Evolutionary conservation across 345 rosid species (phyloP).

Genomic region (Dovyalis caffra): DNA sequence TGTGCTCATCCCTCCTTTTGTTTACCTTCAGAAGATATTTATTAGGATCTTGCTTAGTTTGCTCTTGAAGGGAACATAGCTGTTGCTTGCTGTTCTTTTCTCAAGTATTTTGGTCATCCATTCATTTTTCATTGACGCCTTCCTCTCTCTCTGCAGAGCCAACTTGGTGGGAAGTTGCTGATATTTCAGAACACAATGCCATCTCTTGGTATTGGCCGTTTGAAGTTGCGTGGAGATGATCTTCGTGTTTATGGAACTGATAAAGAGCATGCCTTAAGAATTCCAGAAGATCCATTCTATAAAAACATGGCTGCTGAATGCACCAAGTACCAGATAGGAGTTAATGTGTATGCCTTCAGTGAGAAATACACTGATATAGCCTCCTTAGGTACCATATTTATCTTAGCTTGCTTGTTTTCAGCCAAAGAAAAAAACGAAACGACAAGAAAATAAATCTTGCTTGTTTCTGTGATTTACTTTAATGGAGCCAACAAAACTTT

Average conservation of each 20-base stretch:
- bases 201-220: constrained; percentile 90
- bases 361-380: constrained; percentile 94
- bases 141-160: constrained; percentile 48
- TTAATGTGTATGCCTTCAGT: constrained; percentile 83
- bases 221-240: constrained; percentile 97
- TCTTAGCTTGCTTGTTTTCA: neutral
- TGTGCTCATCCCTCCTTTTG: neutral
- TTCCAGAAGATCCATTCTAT: constrained; percentile 90
- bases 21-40: neutral
- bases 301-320: constrained; percentile 99
- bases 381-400: constrained; percentile 62
- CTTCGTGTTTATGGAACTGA: constrained; percentile 93
- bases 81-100: neutral
- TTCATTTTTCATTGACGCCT: constrained; percentile 3
- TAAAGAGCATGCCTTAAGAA: constrained; percentile 75
- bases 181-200: constrained; percentile 93
- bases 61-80: neutral
- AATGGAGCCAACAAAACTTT: neutral
- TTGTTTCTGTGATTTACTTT: neutral
- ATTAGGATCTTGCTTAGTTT: neutral
- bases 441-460: neutral
- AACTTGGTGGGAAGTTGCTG: constrained; percentile 91
- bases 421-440: neutral
- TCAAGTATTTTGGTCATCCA: constrained; percentile 11
- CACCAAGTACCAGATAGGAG: constrained; percentile 93